Evolutionary conservation across 192 early-diverging fungal genomes (phyloP).

Genomic region (Backusella tuberculispora): DNA sequence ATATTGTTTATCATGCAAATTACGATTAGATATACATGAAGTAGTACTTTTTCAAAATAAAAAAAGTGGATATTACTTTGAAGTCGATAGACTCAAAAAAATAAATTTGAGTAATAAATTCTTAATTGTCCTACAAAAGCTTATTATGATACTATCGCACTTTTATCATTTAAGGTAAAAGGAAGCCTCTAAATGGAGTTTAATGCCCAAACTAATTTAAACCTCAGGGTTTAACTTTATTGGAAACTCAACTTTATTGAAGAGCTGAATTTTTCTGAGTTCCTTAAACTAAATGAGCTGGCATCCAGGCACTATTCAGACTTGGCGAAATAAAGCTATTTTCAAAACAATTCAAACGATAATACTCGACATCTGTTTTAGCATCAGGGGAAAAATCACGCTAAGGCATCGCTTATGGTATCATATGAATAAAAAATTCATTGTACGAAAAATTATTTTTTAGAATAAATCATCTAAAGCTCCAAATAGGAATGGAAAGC

Average conservation of each 20-base stretch:
- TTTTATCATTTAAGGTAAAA: background rate
- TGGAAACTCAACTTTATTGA: background rate
- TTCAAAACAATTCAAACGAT: background rate
- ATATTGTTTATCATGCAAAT: no score
- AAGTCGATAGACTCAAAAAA: background rate
- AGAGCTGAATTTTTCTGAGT: background rate
- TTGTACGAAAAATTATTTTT: background rate
- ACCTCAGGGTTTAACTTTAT: background rate
- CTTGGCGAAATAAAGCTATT: background rate
- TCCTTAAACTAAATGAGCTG: background rate
- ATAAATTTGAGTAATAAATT: background rate
- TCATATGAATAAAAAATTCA: background rate
- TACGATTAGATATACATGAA: no score
- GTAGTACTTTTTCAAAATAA: background rate
- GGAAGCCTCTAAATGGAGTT: background rate
- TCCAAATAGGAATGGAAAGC: background rate
- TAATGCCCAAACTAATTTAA: background rate
- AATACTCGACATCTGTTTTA: background rate
- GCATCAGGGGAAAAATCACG: background rate
- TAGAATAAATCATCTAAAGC: background rate
- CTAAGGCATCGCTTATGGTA: background rate
- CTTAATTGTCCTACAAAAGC: background rate
- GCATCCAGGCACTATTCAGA: background rate
- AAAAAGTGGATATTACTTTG: background rate
- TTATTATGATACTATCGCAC: background rate